A percentile compares a stretch with the other conserved stretches of the same genome.
Conservation (phyloP, 768 basidiomycete species). For the Boletus coccyginus region DNA sequence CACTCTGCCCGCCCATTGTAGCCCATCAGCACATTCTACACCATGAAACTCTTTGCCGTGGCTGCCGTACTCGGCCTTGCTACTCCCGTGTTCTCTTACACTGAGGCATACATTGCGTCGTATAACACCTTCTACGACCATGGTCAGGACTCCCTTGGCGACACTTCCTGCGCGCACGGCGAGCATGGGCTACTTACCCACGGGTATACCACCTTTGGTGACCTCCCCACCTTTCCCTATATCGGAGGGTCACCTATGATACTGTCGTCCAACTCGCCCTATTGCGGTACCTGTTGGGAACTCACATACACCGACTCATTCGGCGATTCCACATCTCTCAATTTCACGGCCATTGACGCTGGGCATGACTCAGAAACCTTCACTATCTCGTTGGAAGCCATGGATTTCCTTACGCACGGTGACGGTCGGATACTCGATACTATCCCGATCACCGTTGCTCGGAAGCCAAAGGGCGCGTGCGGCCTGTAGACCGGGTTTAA, state of each 20-base stretch:
- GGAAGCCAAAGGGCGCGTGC: slow-evolving; percentile 14
- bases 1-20: background rate
- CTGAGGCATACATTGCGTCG: slow-evolving; percentile 22
- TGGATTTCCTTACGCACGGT: slow-evolving; percentile 35
- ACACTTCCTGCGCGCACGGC: slow-evolving; percentile 50
- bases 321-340: slow-evolving; percentile 37
- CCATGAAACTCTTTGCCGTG: slow-evolving; percentile 6
- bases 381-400: slow-evolving; percentile 32
- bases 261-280: slow-evolving; percentile 46
- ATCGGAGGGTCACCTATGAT: slow-evolving; percentile 57
- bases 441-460: slow-evolving; percentile 19
- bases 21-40: background rate
- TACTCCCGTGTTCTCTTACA: slow-evolving; percentile 2
- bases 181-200: slow-evolving; percentile 31
- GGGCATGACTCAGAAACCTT: slow-evolving; percentile 32
- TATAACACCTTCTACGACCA: slow-evolving; percentile 57
- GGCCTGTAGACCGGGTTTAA: background rate
- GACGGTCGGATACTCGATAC: slow-evolving; percentile 30
- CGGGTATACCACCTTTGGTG: background rate
- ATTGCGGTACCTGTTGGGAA: slow-evolving; percentile 62
- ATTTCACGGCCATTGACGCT: slow-evolving; percentile 52
- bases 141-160: slow-evolving; percentile 33
- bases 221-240: slow-evolving; percentile 25
- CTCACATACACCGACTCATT: slow-evolving; percentile 41
- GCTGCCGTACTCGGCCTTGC: slow-evolving; percentile 9